A percentile compares a stretch with the other conserved stretches of the same genome.
Conservation (phyloP, 2,329 filamentous ascomycete genomes). For the Aspergillus unguis region DNA sequence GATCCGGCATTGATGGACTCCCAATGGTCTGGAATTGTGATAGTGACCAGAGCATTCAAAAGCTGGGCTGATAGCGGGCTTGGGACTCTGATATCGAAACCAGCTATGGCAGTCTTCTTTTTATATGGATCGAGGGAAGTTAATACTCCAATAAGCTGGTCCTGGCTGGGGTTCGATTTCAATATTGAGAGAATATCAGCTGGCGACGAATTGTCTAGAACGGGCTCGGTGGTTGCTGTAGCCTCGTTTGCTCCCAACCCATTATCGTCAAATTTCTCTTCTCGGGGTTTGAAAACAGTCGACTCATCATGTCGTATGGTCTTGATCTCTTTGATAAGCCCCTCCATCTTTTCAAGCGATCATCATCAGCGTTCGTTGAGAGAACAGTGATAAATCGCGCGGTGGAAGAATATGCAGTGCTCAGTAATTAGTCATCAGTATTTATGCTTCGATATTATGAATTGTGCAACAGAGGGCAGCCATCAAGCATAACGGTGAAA, state of each 20-base stretch:
- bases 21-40: constrained; percentile 84
- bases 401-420: constrained; percentile 16
- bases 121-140: constrained; percentile 35
- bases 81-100: constrained; percentile 60
- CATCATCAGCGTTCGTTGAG: constrained; percentile 10
- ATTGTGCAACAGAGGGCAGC: too few relatives aligned
- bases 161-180: constrained; percentile 38
- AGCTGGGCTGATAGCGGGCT: constrained; percentile 70
- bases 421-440: constrained; percentile 4
- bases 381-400: constrained; percentile 5
- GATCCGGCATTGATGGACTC: constrained; percentile 46
- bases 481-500: too few relatives aligned
- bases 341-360: constrained; percentile 32
- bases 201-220: constrained; percentile 25
- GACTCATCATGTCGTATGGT: constrained; percentile 28
- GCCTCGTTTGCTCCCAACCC: constrained; percentile 12
- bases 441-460: background rate
- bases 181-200: constrained; percentile 37
- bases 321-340: constrained; percentile 39
- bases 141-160: constrained; percentile 31
- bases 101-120: constrained; percentile 18
- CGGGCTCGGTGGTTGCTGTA: constrained; percentile 13
- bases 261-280: constrained; percentile 11
- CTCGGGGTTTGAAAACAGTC: constrained; percentile 17
- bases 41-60: constrained; percentile 68